Percentiles rank a stretch among this genome's conserved stretches.
These are phyloP conservation scores for Verticillium dahliae DNA, from an alignment of 2,329 filamentous ascomycete species.

Conservation along the genomic window DNA sequence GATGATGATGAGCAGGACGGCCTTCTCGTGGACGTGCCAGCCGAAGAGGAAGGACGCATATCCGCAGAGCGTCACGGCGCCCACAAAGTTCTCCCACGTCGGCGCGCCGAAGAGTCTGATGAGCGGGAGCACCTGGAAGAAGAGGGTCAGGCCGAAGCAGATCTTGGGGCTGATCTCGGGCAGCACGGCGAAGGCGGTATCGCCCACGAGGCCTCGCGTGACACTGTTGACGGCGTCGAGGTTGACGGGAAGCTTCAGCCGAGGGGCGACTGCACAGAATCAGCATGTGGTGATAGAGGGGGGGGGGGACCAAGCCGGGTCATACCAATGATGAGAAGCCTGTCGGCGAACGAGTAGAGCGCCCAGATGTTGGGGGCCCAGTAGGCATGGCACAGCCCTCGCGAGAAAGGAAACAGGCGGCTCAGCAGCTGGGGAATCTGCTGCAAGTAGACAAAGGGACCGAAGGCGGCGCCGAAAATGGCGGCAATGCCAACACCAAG, in stretches of 20 bases:
- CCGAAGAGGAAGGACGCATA: constrained; percentile 97
- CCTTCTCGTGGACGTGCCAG: constrained; percentile 98
- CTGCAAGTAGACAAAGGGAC: constrained; percentile 74
- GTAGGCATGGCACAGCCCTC: constrained; percentile 93
- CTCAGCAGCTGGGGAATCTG: constrained; percentile 80
- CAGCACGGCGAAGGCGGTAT: constrained; percentile 88
- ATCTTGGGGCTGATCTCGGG: constrained; percentile 74
- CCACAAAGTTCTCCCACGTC: constrained; percentile 84
- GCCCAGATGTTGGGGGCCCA: constrained; percentile 99
- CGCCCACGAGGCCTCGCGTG: constrained; percentile 86
- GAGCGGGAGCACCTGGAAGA: constrained; percentile 75
- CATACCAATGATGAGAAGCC: constrained; percentile 74
- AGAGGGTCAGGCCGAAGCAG: constrained; percentile 77
- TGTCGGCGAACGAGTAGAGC: constrained; percentile 86
- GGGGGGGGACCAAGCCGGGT: constrained; percentile 5
- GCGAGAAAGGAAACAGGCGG: constrained; percentile 86
- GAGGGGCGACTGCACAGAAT: constrained; percentile 63
- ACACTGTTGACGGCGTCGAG: constrained; percentile 75
- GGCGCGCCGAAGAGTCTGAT: constrained; percentile 75
- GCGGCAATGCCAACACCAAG: constrained; percentile 65
- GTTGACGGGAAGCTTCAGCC: constrained; percentile 68
- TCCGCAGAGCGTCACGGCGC: constrained; percentile 83
- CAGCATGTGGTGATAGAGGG: constrained; percentile 16
- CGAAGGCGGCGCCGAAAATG: constrained; percentile 77
- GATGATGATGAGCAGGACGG: constrained; percentile 86